These are phyloP conservation scores for Fusarium globosum DNA, from an alignment of 2,329 filamentous ascomycete species.

Conservation along the genomic window DNA sequence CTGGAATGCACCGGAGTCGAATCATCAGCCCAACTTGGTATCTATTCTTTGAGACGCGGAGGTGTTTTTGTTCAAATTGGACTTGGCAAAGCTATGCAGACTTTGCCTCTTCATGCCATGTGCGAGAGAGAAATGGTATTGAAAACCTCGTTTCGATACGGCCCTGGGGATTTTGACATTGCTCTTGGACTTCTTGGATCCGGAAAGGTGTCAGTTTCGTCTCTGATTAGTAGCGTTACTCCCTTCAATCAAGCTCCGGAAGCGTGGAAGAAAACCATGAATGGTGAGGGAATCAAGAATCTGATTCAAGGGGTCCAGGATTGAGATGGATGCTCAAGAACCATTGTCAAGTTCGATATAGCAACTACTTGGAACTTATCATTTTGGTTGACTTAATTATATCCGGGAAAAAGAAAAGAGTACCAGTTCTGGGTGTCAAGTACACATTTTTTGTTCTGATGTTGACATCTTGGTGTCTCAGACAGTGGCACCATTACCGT, in stretches of 20 bases:
- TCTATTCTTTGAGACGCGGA: conserved; percentile 12
- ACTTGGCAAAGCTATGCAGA: conserved; percentile 30
- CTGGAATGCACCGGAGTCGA: conserved; percentile 39
- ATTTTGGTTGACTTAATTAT: too few species aligned
- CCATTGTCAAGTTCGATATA: background rate
- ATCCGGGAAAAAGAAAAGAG: background rate
- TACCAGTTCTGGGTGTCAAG: background rate
- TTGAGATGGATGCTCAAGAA: background rate
- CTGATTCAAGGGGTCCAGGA: conserved; percentile 57
- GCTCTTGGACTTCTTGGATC: conserved; percentile 79
- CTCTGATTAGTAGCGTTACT: conserved; percentile 80
- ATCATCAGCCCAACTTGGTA: conserved; percentile 23
- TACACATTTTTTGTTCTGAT: background rate
- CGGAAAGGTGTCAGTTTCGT: conserved; percentile 81
- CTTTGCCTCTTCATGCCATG: conserved; percentile 75
- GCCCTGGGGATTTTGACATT: conserved; percentile 85
- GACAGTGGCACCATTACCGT: background rate
- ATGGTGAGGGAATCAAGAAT: conserved; percentile 79
- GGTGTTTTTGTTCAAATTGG: conserved; percentile 33
- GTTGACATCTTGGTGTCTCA: background rate
- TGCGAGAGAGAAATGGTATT: conserved; percentile 88
- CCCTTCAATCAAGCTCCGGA: conserved; percentile 72
- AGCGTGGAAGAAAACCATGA: conserved; percentile 88
- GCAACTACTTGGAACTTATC: background rate
- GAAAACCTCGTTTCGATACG: conserved; percentile 90